Base-by-base conservation (phyloP, 345 rosid genomes). In the Acer campestre region DNA sequence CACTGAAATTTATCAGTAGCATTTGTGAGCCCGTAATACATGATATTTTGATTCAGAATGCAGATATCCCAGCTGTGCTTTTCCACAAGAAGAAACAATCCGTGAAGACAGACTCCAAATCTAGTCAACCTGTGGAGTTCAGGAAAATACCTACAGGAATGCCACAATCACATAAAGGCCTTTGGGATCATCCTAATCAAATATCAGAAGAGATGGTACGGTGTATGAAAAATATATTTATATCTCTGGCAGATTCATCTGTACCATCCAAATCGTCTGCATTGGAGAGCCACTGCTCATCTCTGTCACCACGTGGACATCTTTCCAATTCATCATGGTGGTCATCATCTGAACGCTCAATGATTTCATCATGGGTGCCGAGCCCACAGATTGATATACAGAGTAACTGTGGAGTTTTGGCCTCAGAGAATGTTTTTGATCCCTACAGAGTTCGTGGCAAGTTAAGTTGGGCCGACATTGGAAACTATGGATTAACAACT, bases 221-320 rank as follows among this genome's bases (percentile, higher is more conserved):
- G 84, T 95, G 97, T 87, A 95, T 95, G 99, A 90, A 88, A 84
- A 88, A 93, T 82, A 92, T 95, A 86, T 95, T 88, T 80, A 86
- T 91, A 71, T 95, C 90, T 67, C 93, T 95, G 63, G 92, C 93
- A 44, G 98, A 90, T 81, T 84, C 98, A 77, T 88, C 92, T 31
- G 76, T 86, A 49, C 88, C 88, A 64, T 80, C 93, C 78, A 88
- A 85, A 80, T 86, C 88, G 27, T 82, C 89, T 23, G 56, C 74
- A 20, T 82, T 85, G 40, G 89, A 87, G 76, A 87, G 88, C 86
- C 90, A 90, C 17, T 84, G 82, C 85, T 88, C 96, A 61, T 84
- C 93, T 18, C 48, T 88, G 59, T 93, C 99, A 77, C 98, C 99
- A n/a, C 81, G 86, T 9, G 97, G 92, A 51, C 92, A 90, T 84